phyloP scores from a whole-genome alignment of 257 asterid species.

The Sherardia arvensis region DNA sequence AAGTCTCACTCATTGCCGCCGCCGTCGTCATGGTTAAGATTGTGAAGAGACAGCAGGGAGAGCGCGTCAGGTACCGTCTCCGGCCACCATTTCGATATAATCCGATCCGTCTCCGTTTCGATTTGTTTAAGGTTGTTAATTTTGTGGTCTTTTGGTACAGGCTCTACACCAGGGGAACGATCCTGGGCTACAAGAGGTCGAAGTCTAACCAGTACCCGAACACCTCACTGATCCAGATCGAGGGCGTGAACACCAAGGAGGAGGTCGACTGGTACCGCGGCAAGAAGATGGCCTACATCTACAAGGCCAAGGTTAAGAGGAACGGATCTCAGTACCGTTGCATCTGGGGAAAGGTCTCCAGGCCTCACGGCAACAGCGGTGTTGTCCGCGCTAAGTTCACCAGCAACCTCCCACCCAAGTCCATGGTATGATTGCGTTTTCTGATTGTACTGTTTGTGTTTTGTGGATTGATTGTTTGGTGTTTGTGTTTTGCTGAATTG shows the following conservation, averaged over 20 bases:
- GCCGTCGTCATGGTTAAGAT: slow-evolving; percentile 19
- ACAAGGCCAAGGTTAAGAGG: slow-evolving; percentile 88
- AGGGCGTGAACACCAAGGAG: slow-evolving; percentile 87
- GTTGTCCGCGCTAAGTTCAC: slow-evolving; percentile 75
- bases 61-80: slow-evolving; percentile 47
- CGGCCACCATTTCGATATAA: neutral
- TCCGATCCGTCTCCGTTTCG: no score
- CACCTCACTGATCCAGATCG: slow-evolving; percentile 81
- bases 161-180: slow-evolving; percentile 44
- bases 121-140: no score
- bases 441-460: no score
- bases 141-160: slow-evolving; percentile 16
- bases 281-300: slow-evolving; percentile 74
- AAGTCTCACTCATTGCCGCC: neutral
- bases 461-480: no score
- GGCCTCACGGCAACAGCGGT: slow-evolving; percentile 91
- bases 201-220: slow-evolving; percentile 96
- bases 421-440: slow-evolving; percentile 53
- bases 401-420: slow-evolving; percentile 64
- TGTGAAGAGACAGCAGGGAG: slow-evolving; percentile 73
- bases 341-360: slow-evolving; percentile 79
- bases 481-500: neutral
- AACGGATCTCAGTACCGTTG: slow-evolving; percentile 80
- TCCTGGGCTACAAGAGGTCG: slow-evolving; percentile 71
- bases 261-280: slow-evolving; percentile 85